These are phyloP conservation scores for Leccinum uliginosum DNA, from an alignment of 768 basidiomycete genomes.

Conservation along the genomic window DNA sequence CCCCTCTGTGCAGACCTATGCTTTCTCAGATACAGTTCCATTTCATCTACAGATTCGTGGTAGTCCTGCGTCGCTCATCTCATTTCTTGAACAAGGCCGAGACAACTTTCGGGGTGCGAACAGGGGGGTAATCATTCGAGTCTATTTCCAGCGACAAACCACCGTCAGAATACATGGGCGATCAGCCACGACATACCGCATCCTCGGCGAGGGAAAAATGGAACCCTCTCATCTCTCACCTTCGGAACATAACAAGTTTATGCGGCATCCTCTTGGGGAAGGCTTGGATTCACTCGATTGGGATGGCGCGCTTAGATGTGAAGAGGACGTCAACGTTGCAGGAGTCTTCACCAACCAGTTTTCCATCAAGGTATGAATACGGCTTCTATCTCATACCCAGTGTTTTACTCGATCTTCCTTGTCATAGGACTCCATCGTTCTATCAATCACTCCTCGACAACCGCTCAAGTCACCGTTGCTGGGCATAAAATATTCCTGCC, in stretches of 20 bases:
- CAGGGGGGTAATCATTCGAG: conserved; percentile 34
- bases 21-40: conserved; percentile 52
- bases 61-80: conserved; percentile 39
- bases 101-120: neutral
- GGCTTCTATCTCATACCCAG: neutral
- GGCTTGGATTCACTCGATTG: conserved; percentile 50
- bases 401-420: neutral
- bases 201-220: conserved; percentile 48
- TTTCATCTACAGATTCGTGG: conserved; percentile 63
- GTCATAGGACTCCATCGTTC: conserved; percentile 54
- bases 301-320: conserved; percentile 48
- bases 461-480: conserved; percentile 33
- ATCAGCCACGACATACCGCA: conserved; percentile 8
- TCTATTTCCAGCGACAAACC: conserved; percentile 52
- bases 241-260: conserved; percentile 4
- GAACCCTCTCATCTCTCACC: conserved; percentile 39
- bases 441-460: conserved; percentile 43
- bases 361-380: conserved; percentile 43
- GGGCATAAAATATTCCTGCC: conserved; percentile 41
- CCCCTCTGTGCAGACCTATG: conserved; percentile 52
- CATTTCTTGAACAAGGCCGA: conserved; percentile 35
- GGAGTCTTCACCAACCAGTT: conserved; percentile 45
- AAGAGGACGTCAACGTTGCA: conserved; percentile 37
- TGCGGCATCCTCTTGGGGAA: conserved; percentile 15
- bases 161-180: conserved; percentile 30